Percentiles rank a stretch among this genome's conserved stretches.
phyloP scores from a whole-genome alignment of 108 stramenopile species.

The Fragilaria radians region DNA sequence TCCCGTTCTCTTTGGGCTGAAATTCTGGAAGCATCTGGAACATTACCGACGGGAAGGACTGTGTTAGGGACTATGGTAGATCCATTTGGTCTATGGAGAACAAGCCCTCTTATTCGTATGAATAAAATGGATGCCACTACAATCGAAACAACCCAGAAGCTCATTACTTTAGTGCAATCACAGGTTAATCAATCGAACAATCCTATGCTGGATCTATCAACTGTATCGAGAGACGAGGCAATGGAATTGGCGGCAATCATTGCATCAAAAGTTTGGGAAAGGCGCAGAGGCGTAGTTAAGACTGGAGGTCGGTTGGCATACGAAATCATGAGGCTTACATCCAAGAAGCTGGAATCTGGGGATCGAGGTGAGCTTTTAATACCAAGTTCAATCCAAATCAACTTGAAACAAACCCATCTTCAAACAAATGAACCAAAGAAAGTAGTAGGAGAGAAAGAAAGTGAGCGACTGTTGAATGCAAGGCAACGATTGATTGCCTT shows the following conservation, averaged over 20 bases:
- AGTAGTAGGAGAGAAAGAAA: background rate
- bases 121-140: constrained; percentile 63
- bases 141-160: constrained; percentile 66
- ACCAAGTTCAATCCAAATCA: constrained; percentile 7
- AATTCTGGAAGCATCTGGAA: constrained; percentile 55
- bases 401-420: background rate
- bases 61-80: constrained; percentile 75
- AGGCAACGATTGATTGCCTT: background rate
- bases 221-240: constrained; percentile 43
- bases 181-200: constrained; percentile 14
- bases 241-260: constrained; percentile 52
- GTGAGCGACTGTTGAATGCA: background rate
- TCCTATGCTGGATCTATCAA: constrained; percentile 43
- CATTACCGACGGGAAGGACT: constrained; percentile 61
- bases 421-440: background rate
- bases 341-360: constrained; percentile 54
- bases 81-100: constrained; percentile 78
- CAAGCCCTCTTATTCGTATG: constrained; percentile 61
- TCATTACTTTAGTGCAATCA: constrained; percentile 36
- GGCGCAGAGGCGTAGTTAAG: constrained; percentile 52
- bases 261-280: constrained; percentile 63
- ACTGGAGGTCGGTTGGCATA: constrained; percentile 61
- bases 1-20: constrained; percentile 57
- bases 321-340: constrained; percentile 63
- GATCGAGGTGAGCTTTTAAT: constrained; percentile 38